Conservation (phyloP, 768 basidiomycete species). For the Pleurotus citrinopileatus region DNA sequence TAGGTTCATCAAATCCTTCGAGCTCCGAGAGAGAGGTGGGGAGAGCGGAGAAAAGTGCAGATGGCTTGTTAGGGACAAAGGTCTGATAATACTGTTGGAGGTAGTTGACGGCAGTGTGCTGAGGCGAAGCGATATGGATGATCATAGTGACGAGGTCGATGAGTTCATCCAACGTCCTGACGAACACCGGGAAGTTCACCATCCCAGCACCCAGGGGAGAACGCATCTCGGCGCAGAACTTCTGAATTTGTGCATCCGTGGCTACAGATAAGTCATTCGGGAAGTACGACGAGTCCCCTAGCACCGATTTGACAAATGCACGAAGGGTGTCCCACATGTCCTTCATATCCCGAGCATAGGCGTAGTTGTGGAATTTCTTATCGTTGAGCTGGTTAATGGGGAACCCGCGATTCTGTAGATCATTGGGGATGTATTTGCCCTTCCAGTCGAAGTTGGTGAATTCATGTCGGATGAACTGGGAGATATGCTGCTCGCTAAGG, state of each 20-base stretch:
- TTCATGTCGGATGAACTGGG: conserved; percentile 18
- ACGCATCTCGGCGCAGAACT: conserved; percentile 22
- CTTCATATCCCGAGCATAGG: conserved; percentile 22
- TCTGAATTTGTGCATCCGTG: conserved; percentile 16
- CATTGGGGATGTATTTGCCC: conserved; percentile 23
- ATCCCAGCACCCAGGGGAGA: conserved; percentile 17
- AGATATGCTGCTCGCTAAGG: conserved; percentile 15
- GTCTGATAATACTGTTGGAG: conserved; percentile 31
- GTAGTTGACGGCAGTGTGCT: conserved; percentile 31
- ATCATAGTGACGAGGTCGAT: conserved; percentile 29
- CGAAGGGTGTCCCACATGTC: conserved; percentile 23
- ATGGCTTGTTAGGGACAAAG: conserved; percentile 28
- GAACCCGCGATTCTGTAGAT: conserved; percentile 25
- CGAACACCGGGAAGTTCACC: conserved; percentile 19
- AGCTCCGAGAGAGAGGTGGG: conserved; percentile 20
- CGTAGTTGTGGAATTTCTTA: conserved; percentile 26
- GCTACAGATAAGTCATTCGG: conserved; percentile 18
- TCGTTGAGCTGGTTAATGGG: conserved; percentile 21
- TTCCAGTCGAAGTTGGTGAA: conserved; percentile 25
- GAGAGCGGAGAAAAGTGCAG: conserved; percentile 20
- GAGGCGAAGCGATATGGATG: conserved; percentile 28
- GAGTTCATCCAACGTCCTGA: conserved; percentile 22
- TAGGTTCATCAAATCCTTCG: conserved; percentile 14
- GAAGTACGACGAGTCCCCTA: conserved; percentile 14
- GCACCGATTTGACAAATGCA: conserved; percentile 20